Evolutionary conservation across 225 moss, liverwort and hornwort genomes (phyloP), one percentile per base, ranked within the genome.

Genomic region (Sphagnum tenellum): DNA sequence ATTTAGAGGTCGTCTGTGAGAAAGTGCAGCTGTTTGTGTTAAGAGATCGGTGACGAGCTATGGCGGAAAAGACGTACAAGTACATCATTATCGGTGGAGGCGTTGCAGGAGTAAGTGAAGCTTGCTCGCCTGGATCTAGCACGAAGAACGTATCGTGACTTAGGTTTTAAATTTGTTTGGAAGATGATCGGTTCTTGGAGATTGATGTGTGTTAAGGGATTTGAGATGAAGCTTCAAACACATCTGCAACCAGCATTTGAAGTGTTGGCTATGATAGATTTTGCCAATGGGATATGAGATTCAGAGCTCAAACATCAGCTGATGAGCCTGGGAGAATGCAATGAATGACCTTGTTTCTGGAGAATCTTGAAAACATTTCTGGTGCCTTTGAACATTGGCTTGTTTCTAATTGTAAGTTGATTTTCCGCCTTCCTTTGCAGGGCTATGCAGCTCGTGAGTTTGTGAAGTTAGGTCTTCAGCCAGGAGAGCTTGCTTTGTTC

Each of bases 371-470:
- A 29, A 29, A 29, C 1, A 29, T 29, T 29, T 56, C 29, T 44
- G 65, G 4, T 12, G 5, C 48, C 13, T 50, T 4, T 29, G 63
- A 29, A 29, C 29, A 29, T 29, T 11, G 12, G n/a, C 5, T 64
- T 11, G 45, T 9, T 45, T 3, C 55, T 53, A 14, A 53, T 66
- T 11, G 12, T 48, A 7, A 5, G 3, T 53, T 14, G 4, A 10
- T 51, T 8, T 8, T 44, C 12, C 64, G 29, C 4, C 7, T 77
- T 12, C 66, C 46, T 72, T 45, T 72, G 49, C 72, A 79, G 79
- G 83, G 80, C 50, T 84, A 84, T 77, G 80, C 77, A 55, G 77
- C 84, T 65, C 77, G 77, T 46, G 80, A 80, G 70, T 84, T 84
- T 67, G 84, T 84, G 13, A 80, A 77, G 59, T 68, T 77, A 47